A percentile compares a stretch with the other conserved stretches of the same genome.
Conservation (phyloP, 768 basidiomycete genomes). For the Termitomyces sp. region DNA sequence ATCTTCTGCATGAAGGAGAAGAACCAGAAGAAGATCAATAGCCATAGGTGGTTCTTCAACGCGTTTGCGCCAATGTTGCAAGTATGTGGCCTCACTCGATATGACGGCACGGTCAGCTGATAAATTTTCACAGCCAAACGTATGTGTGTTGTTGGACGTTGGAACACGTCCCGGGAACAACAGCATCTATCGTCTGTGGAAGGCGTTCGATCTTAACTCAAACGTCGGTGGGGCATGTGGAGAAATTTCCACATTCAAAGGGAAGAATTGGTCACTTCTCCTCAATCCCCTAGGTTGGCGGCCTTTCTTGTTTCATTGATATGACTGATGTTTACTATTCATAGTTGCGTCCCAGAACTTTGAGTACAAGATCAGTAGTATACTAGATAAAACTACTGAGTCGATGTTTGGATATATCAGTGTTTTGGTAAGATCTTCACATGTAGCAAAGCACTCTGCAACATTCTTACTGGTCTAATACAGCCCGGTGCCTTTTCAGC, state of each 20-base stretch:
- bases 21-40: constrained; percentile 97
- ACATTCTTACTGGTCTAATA: background rate
- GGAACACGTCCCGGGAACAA: constrained; percentile 88
- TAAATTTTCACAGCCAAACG: constrained; percentile 62
- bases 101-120: background rate
- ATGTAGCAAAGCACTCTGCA: background rate
- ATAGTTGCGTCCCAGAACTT: constrained; percentile 93
- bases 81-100: constrained; percentile 32
- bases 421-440: constrained; percentile 59
- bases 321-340: background rate
- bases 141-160: constrained; percentile 91
- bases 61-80: constrained; percentile 83
- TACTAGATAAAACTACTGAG: constrained; percentile 87
- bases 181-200: constrained; percentile 94
- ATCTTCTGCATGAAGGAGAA: constrained; percentile 90
- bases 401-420: constrained; percentile 95
- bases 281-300: constrained; percentile 80
- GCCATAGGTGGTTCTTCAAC: constrained; percentile 97
- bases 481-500: constrained; percentile 95
- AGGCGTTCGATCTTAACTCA: constrained; percentile 87
- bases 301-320: constrained; percentile 10
- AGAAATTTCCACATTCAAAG: constrained; percentile 93
- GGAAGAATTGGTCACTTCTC: constrained; percentile 77
- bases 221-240: constrained; percentile 96
- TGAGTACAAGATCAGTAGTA: constrained; percentile 90